phyloP scores from a whole-genome alignment of 2,329 filamentous ascomycete species.

The Fusarium chuoi region DNA sequence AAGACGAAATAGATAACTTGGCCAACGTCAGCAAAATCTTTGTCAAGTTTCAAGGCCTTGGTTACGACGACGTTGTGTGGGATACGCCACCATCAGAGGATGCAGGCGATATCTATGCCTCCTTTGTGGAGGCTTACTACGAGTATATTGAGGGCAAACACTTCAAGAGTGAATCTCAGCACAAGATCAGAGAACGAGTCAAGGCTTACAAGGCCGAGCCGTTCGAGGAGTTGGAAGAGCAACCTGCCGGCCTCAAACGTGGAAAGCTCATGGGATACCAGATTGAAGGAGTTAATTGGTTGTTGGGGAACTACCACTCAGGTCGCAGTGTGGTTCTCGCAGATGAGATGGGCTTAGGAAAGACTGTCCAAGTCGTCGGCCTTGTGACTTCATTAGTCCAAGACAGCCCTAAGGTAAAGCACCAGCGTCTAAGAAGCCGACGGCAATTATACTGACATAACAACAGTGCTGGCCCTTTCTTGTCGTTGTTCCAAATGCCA shows the following conservation, averaged over 20 bases:
- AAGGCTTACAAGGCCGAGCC: conserved; percentile 71
- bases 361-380: conserved; percentile 92
- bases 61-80: conserved; percentile 93
- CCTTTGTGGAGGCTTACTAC: conserved; percentile 85
- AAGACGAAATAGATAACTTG: conserved; percentile 77
- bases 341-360: conserved; percentile 98
- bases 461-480: conserved; percentile 85
- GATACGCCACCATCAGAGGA: conserved; percentile 79
- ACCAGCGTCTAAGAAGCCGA: not conserved
- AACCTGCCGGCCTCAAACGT: conserved; percentile 78
- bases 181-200: conserved; percentile 73
- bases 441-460: conserved; percentile 21
- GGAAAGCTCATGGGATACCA: conserved; percentile 95
- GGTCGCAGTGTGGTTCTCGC: conserved; percentile 89
- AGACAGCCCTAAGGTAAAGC: conserved; percentile 62
- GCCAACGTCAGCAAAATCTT: conserved; percentile 77
- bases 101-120: conserved; percentile 73
- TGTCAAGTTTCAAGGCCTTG: conserved; percentile 92
- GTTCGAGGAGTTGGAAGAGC: conserved; percentile 76
- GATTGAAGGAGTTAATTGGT: conserved; percentile 92
- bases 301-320: conserved; percentile 88
- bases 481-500: conserved; percentile 92
- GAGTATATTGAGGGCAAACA: conserved; percentile 87
- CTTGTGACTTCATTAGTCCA: conserved; percentile 80
- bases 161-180: conserved; percentile 66